These are phyloP conservation scores for Brassica juncea DNA, from an alignment of 345 rosid genomes.

Conservation along the genomic window DNA sequence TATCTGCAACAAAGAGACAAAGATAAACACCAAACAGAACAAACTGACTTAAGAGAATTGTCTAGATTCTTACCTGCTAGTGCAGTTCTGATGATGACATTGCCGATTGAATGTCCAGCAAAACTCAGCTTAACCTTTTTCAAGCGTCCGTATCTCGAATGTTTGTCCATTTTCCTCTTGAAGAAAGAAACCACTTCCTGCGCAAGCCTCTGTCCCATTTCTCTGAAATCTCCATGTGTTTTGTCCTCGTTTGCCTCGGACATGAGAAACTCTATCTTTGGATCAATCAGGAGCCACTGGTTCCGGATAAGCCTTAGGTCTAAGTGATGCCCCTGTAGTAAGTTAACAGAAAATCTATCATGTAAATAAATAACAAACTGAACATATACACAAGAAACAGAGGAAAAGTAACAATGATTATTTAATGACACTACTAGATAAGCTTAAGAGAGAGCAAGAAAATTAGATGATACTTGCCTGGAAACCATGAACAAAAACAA, in stretches of 20 bases:
- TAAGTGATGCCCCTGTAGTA: constrained; percentile 87
- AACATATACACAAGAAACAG: constrained; percentile 7
- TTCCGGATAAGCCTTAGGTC: constrained; percentile 93
- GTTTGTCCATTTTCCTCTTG: constrained; percentile 74
- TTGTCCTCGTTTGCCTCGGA: constrained; percentile 92
- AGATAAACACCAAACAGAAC: not conserved
- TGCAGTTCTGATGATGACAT: constrained; percentile 83
- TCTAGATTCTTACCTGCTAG: constrained; percentile 60
- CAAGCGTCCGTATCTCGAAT: constrained; percentile 63
- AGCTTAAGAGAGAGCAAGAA: not conserved
- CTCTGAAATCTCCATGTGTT: constrained; percentile 94
- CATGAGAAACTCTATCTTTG: constrained; percentile 90
- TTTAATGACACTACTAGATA: too few species aligned
- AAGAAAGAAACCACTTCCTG: constrained; percentile 77
- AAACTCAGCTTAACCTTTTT: constrained; percentile 82
- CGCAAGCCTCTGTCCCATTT: constrained; percentile 93
- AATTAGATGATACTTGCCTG: constrained; percentile 60
- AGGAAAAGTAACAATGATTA: not conserved
- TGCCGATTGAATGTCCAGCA: constrained; percentile 97
- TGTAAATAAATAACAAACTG: not conserved
- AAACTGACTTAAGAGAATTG: not conserved
- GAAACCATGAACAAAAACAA: constrained; percentile 95
- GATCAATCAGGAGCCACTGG: constrained; percentile 96
- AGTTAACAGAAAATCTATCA: not conserved
- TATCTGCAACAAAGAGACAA: constrained; percentile 53